A percentile compares a stretch with the other conserved stretches of the same genome.
These are phyloP conservation scores for Fragosphaeria purpurea DNA, from an alignment of 2,329 filamentous ascomycete species.

Conservation along the genomic window DNA sequence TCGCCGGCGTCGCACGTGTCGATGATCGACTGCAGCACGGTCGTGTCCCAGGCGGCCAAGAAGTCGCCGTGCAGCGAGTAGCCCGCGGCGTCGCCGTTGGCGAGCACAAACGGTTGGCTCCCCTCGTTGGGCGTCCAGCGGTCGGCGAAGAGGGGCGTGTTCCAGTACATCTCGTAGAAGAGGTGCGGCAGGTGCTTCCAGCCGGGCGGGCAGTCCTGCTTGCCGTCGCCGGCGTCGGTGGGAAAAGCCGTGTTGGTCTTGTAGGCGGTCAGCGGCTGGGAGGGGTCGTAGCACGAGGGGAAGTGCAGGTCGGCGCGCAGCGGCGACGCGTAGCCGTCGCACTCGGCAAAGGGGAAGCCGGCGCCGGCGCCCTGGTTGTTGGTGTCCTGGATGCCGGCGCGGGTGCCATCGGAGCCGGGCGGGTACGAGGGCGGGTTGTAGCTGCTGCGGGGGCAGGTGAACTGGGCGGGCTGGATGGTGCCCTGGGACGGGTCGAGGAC, in stretches of 20 bases:
- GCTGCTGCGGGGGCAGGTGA: constrained; percentile 47
- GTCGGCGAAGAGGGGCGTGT: constrained; percentile 41
- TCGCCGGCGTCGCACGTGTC: constrained; percentile 54
- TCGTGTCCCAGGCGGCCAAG: constrained; percentile 60
- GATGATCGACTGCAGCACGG: constrained; percentile 55
- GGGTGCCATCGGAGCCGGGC: constrained; percentile 41
- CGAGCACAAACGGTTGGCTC: constrained; percentile 55
- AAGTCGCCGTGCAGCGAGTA: constrained; percentile 65
- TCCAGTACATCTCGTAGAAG: constrained; percentile 52
- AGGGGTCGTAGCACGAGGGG: constrained; percentile 63
- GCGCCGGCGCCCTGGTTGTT: constrained; percentile 45
- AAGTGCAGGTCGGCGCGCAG: constrained; percentile 60
- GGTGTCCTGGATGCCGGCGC: constrained; percentile 44
- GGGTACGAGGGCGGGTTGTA: constrained; percentile 43
- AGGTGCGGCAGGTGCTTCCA: constrained; percentile 46
- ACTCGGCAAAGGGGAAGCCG: constrained; percentile 62
- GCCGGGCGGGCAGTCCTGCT: constrained; percentile 44
- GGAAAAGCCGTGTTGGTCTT: constrained; percentile 58
- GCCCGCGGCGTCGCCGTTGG: constrained; percentile 60
- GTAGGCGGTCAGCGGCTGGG: constrained; percentile 48
- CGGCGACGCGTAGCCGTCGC: constrained; percentile 52
- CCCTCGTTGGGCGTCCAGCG: constrained; percentile 46
- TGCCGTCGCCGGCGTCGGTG: constrained; percentile 30
- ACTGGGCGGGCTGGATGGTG: constrained; percentile 44
- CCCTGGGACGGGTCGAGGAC: constrained; percentile 44